Evolutionary conservation across 1,284 basidiomycete genomes (phyloP).

Genomic region (Trichosporon coremiiforme): DNA sequence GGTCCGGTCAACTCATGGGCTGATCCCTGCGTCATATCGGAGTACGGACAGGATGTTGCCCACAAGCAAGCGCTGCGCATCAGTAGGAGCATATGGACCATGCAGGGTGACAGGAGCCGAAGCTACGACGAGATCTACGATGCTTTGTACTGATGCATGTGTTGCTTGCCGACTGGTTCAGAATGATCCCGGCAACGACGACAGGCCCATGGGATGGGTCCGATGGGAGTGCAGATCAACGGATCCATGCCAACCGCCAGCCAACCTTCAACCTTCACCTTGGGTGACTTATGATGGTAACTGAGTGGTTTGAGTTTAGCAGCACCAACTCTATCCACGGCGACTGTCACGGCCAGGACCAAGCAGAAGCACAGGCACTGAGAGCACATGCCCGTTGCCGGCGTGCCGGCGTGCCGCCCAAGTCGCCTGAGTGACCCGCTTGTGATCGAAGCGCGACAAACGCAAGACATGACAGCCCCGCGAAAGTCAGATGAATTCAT

Average conservation of each 20-base stretch:
- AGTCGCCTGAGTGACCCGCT: too few species aligned
- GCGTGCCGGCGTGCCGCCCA: not conserved
- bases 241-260: not conserved
- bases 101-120: not conserved
- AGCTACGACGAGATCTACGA: not conserved
- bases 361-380: not conserved
- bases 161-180: conserved; percentile 9
- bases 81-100: not conserved
- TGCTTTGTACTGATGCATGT: not conserved
- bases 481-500: not conserved
- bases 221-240: not conserved
- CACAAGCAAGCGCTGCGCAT: not conserved
- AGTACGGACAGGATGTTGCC: too few species aligned
- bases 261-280: conserved; percentile 8
- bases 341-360: not conserved
- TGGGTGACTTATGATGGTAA: conserved; percentile 8
- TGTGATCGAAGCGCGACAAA: not conserved
- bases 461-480: not conserved
- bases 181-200: not conserved
- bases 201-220: not conserved
- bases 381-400: not conserved
- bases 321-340: not conserved
- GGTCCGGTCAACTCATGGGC: not conserved
- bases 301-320: conserved; percentile 4
- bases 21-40: not conserved